phyloP scores from a whole-genome alignment of 805 yeast genomes.

The Lachancea meyersii region DNA sequence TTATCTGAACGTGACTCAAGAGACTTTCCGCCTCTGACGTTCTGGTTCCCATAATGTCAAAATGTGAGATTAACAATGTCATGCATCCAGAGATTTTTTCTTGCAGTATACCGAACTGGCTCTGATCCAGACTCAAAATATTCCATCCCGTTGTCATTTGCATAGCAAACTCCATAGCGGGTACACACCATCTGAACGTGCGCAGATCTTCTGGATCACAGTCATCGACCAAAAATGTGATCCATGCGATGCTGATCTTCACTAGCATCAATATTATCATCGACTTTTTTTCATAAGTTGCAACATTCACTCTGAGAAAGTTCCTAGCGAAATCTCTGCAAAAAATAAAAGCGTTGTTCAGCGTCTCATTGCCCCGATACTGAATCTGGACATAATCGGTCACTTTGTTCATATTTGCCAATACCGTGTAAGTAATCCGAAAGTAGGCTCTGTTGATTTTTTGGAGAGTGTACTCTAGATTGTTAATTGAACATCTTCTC shows the following conservation, averaged over 20 bases:
- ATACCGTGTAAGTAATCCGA: slow-evolving; percentile 56
- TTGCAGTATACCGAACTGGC: slow-evolving; percentile 64
- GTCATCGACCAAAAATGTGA: slow-evolving; percentile 86
- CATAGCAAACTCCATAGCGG: slow-evolving; percentile 94
- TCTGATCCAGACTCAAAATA: slow-evolving; percentile 71
- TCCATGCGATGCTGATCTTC: slow-evolving; percentile 80
- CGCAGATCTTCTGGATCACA: slow-evolving; percentile 87
- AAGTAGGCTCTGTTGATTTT: slow-evolving; percentile 61
- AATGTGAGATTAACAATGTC: slow-evolving; percentile 88
- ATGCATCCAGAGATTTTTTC: slow-evolving; percentile 89
- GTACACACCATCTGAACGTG: slow-evolving; percentile 93
- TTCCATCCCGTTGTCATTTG: slow-evolving; percentile 87
- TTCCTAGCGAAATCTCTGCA: slow-evolving; percentile 78
- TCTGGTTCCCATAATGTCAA: slow-evolving; percentile 97
- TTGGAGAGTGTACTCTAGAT: slow-evolving; percentile 67
- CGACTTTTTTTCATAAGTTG: slow-evolving; percentile 49
- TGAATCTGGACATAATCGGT: slow-evolving; percentile 50
- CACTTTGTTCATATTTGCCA: slow-evolving; percentile 52
- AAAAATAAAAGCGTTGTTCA: slow-evolving; percentile 67
- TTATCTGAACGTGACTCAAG: slow-evolving; percentile 32
- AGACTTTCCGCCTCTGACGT: slow-evolving; percentile 52
- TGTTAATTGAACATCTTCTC: slow-evolving; percentile 61
- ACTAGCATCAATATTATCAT: slow-evolving; percentile 66
- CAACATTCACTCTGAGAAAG: slow-evolving; percentile 57
- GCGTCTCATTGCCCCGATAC: slow-evolving; percentile 65